Evolutionary conservation across 129 eudicot genomes (phyloP).

Genomic region (Centrapalus pauciflorus): DNA sequence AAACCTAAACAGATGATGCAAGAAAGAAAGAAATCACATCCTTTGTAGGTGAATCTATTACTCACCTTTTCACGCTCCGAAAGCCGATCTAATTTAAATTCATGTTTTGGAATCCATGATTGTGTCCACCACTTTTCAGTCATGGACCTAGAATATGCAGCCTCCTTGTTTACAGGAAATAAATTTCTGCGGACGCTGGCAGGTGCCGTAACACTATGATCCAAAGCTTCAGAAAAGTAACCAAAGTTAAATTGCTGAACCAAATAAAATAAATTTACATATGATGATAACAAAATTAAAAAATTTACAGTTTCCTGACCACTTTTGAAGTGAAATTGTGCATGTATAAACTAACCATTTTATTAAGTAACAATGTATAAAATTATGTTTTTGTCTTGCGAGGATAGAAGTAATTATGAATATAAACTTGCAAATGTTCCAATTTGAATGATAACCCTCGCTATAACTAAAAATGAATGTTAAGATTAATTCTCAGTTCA

Average conservation of each 20-base stretch:
- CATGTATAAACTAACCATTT: too few species aligned
- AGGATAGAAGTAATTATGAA: too few species aligned
- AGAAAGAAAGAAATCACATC: background rate
- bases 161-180: slow-evolving; percentile 50
- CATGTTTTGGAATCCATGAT: slow-evolving; percentile 52
- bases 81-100: slow-evolving; percentile 65
- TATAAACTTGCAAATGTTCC: too few species aligned
- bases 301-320: background rate
- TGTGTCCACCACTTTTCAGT: slow-evolving; percentile 58
- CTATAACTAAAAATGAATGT: too few species aligned
- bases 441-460: too few species aligned
- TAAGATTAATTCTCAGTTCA: too few species aligned
- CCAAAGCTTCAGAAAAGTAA: slow-evolving; percentile 49
- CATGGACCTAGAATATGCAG: slow-evolving; percentile 56
- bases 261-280: background rate
- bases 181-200: slow-evolving; percentile 42
- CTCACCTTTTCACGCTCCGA: slow-evolving; percentile 83
- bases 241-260: slow-evolving; percentile 6
- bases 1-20: background rate
- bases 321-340: background rate
- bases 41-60: slow-evolving; percentile 8
- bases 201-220: slow-evolving; percentile 66
- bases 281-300: background rate
- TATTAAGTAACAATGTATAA: too few species aligned
- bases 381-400: too few species aligned